Evolutionary conservation across 495 filamentous ascomycete genomes (phyloP).

Genomic region (Gamarada debralockiae): DNA sequence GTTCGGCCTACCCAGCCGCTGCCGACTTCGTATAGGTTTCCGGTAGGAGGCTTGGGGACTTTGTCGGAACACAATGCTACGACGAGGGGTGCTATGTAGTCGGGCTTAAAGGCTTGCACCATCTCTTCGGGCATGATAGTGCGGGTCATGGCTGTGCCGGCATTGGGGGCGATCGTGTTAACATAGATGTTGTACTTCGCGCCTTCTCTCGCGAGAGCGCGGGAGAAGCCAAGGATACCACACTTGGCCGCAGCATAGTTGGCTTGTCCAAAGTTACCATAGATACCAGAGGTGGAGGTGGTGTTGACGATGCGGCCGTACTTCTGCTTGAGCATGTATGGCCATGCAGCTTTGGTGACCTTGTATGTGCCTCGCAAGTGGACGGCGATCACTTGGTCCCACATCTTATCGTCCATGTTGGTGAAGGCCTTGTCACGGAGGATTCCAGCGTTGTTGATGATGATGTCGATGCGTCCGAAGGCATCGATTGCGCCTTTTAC

Average conservation of each 20-base stretch:
- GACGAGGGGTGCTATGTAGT: conserved; percentile 94
- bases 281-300: conserved; percentile 93
- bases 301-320: conserved; percentile 97
- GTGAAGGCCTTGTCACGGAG: conserved; percentile 95
- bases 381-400: conserved; percentile 89
- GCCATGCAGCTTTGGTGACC: conserved; percentile 97
- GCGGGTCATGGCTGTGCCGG: conserved; percentile 92
- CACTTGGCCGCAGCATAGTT: conserved; percentile 97
- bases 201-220: conserved; percentile 88
- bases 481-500: conserved; percentile 91
- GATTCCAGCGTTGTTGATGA: conserved; percentile 98
- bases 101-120: conserved; percentile 98
- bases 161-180: conserved; percentile 98
- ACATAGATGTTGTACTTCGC: conserved; percentile 97
- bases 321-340: conserved; percentile 97
- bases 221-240: conserved; percentile 92
- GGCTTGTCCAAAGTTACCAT: conserved; percentile 98
- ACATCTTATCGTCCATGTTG: conserved; percentile 94
- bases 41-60: conserved; percentile 76
- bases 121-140: conserved; percentile 96
- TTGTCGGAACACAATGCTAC: conserved; percentile 86
- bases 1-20: conserved; percentile 91
- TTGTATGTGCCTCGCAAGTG: conserved; percentile 96
- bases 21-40: conserved; percentile 92
- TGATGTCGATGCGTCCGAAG: conserved; percentile 88